phyloP scores from a whole-genome alignment of 768 basidiomycete genomes.

The Tricholoma sp. region DNA sequence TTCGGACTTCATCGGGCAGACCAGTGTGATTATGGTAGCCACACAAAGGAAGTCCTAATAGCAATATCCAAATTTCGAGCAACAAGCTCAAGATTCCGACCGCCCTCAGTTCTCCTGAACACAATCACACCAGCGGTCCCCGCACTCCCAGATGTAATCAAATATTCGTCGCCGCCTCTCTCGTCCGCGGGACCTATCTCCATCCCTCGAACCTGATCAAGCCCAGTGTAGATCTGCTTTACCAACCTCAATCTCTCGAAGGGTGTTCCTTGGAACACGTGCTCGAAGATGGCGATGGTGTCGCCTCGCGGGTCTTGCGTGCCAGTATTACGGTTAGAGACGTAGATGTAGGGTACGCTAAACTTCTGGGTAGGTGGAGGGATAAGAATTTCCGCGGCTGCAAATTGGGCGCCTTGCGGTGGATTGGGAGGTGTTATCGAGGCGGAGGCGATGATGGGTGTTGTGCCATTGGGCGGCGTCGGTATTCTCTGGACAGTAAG shows the following conservation, averaged over 20 bases:
- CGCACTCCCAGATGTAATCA: constrained; percentile 49
- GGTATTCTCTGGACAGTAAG: constrained; percentile 57
- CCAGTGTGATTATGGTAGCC: constrained; percentile 15
- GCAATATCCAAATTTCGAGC: constrained; percentile 46
- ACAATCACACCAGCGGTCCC: constrained; percentile 52
- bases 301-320: constrained; percentile 48
- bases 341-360: constrained; percentile 54
- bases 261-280: constrained; percentile 17
- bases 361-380: constrained; percentile 42
- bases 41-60: constrained; percentile 51
- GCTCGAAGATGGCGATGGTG: constrained; percentile 58
- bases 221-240: constrained; percentile 54
- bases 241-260: constrained; percentile 28
- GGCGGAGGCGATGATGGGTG: constrained; percentile 41
- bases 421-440: constrained; percentile 44
- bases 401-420: constrained; percentile 36
- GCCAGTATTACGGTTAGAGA: constrained; percentile 62
- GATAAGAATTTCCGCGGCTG: constrained; percentile 62
- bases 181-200: constrained; percentile 42
- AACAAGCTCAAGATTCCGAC: constrained; percentile 45
- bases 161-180: constrained; percentile 46
- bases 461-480: constrained; percentile 43
- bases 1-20: too few relatives aligned
- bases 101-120: constrained; percentile 46
- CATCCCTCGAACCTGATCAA: constrained; percentile 65